phyloP scores from a whole-genome alignment of 1,139 yeast genomes.

The Hemisphaericaspora lyxosophila region DNA sequence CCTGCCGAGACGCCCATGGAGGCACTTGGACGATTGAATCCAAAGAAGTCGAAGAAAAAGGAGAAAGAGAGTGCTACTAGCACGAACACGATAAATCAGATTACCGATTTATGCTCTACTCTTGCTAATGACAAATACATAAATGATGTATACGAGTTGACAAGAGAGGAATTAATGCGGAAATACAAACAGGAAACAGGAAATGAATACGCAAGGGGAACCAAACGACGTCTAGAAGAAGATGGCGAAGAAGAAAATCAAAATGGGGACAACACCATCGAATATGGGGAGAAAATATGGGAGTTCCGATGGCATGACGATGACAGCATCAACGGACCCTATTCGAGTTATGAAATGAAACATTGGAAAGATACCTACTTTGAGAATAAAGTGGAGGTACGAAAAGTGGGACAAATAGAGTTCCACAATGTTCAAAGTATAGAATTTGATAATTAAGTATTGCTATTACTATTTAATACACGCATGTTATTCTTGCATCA shows the following conservation, averaged over 20 bases:
- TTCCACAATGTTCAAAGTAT: slow-evolving; percentile 29
- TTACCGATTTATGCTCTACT: slow-evolving; percentile 54
- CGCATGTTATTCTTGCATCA: slow-evolving; percentile 31
- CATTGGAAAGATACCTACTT: slow-evolving; percentile 64
- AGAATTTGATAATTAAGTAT: slow-evolving; percentile 16
- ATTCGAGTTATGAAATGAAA: slow-evolving; percentile 51
- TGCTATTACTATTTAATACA: not conserved
- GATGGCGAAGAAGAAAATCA: slow-evolving; percentile 14
- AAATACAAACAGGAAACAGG: slow-evolving; percentile 54
- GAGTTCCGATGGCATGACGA: slow-evolving; percentile 60
- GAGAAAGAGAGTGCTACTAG: slow-evolving; percentile 19
- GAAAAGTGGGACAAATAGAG: slow-evolving; percentile 31
- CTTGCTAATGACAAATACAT: slow-evolving; percentile 42
- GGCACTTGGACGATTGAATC: slow-evolving; percentile 49
- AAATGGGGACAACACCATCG: slow-evolving; percentile 14
- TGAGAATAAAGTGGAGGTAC: slow-evolving; percentile 46
- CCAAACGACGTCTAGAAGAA: slow-evolving; percentile 18
- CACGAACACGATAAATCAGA: slow-evolving; percentile 28
- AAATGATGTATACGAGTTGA: slow-evolving; percentile 51
- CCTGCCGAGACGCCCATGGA: slow-evolving; percentile 69
- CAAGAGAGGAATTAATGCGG: slow-evolving; percentile 61
- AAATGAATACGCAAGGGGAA: slow-evolving; percentile 25
- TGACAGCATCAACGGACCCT: slow-evolving; percentile 59
- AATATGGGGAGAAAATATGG: slow-evolving; percentile 48
- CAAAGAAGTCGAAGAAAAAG: slow-evolving; percentile 21